phyloP scores from a whole-genome alignment of 2,329 filamentous ascomycete genomes.

The Fusarium staphyleae region DNA sequence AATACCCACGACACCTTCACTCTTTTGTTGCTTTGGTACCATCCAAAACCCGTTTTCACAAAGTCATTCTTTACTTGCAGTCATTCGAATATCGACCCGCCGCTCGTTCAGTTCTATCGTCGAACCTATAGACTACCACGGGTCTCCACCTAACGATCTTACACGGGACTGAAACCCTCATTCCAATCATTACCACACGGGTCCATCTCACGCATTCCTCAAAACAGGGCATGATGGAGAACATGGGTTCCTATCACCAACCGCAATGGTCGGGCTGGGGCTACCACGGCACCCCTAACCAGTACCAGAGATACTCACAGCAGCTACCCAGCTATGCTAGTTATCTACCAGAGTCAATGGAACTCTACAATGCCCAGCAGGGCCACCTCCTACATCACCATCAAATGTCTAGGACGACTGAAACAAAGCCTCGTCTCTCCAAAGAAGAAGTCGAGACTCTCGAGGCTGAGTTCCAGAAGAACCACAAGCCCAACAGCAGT shows the following conservation, averaged over 20 bases:
- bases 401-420: constrained; percentile 51
- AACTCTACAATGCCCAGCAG: constrained; percentile 48
- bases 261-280: constrained; percentile 48
- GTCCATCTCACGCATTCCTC: constrained; percentile 21
- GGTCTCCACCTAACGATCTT: constrained; percentile 12
- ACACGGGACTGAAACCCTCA: constrained; percentile 20
- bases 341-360: constrained; percentile 50
- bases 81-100: constrained; percentile 15
- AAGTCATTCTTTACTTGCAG: constrained; percentile 35
- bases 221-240: constrained; percentile 33
- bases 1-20: constrained; percentile 31
- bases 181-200: constrained; percentile 28
- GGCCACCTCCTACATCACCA: constrained; percentile 49
- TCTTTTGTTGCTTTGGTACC: constrained; percentile 28
- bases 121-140: constrained; percentile 5
- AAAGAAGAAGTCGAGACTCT: constrained; percentile 67
- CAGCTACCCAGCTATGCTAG: constrained; percentile 46
- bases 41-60: constrained; percentile 17
- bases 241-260: constrained; percentile 48
- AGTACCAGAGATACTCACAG: constrained; percentile 45
- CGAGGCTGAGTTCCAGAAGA: constrained; percentile 68
- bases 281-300: constrained; percentile 42
- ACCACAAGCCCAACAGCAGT: constrained; percentile 69
- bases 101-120: constrained; percentile 21
- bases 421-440: constrained; percentile 61